phyloP scores from a whole-genome alignment of 805 yeast genomes.

The Phaffomyces thermotolerans region DNA sequence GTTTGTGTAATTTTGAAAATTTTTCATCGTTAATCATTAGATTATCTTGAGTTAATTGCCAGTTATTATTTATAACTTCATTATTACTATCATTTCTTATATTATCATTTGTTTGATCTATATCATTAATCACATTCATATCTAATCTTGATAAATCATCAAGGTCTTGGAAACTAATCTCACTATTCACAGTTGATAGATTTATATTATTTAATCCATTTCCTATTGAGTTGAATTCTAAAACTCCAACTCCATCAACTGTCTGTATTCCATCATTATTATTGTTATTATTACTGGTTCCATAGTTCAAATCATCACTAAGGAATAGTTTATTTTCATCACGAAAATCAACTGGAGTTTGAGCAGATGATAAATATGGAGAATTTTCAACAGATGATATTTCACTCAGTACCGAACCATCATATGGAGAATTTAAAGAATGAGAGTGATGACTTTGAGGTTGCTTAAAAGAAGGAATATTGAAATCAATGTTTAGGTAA shows the following conservation, averaged over 20 bases:
- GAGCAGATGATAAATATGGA: conserved; percentile 15
- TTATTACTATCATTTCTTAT: too few species aligned
- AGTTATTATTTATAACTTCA: conserved; percentile 6
- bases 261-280: background rate
- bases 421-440: conserved; percentile 2
- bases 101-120: background rate
- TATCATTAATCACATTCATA: background rate
- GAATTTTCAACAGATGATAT: conserved; percentile 21
- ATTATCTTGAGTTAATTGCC: conserved; percentile 19
- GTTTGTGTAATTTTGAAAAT: conserved; percentile 2
- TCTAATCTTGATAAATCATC: background rate
- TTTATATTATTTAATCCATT: conserved; percentile 2
- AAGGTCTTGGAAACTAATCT: conserved; percentile 7
- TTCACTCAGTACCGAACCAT: conserved; percentile 14
- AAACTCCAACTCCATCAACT: conserved; percentile 1
- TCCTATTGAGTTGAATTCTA: conserved; percentile 4
- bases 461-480: conserved; percentile 13
- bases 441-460: conserved; percentile 6
- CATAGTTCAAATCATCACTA: background rate
- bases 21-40: conserved; percentile 7
- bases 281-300: too few species aligned
- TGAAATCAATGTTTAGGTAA: conserved; percentile 13
- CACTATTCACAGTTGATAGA: conserved; percentile 5
- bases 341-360: conserved; percentile 14
- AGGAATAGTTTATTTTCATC: conserved; percentile 10